phyloP scores from a whole-genome alignment of 2,329 filamentous ascomycete species.

The Grosmannia clavigera region DNA sequence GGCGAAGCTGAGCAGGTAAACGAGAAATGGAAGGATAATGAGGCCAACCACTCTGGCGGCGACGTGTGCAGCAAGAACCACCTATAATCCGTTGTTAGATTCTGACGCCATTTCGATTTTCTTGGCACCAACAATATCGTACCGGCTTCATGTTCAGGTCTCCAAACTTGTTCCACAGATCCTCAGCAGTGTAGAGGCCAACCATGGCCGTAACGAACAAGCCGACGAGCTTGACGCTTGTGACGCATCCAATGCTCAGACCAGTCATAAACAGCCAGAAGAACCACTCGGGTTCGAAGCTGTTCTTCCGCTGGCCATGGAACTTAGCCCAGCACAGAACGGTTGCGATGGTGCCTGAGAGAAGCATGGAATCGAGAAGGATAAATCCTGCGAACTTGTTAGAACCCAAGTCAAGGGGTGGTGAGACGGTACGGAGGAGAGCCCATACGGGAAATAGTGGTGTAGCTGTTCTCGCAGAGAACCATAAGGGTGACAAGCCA shows the following conservation, averaged over 20 bases:
- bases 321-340: slow-evolving; percentile 97
- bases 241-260: slow-evolving; percentile 92
- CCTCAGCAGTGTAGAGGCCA: slow-evolving; percentile 88
- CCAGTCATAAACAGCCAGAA: slow-evolving; percentile 89
- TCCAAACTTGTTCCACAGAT: slow-evolving; percentile 97
- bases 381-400: slow-evolving; percentile 49
- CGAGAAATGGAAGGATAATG: slow-evolving; percentile 75
- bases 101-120: neutral
- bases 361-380: slow-evolving; percentile 93
- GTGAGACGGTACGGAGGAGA: neutral
- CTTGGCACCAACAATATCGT: slow-evolving; percentile 18
- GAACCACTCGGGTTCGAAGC: slow-evolving; percentile 88
- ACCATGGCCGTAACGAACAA: slow-evolving; percentile 92
- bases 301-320: slow-evolving; percentile 73
- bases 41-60: slow-evolving; percentile 70
- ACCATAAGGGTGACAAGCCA: slow-evolving; percentile 97
- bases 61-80: slow-evolving; percentile 52
- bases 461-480: slow-evolving; percentile 97
- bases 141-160: slow-evolving; percentile 82
- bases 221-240: slow-evolving; percentile 96
- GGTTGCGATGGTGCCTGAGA: slow-evolving; percentile 97
- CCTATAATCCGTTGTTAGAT: slow-evolving; percentile 29
- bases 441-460: slow-evolving; percentile 70
- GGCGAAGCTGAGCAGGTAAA: slow-evolving; percentile 94
- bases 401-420: neutral